Base-by-base conservation (phyloP, 2,329 filamentous ascomycete species). In the Tolypocladium ophioglossoides region DNA sequence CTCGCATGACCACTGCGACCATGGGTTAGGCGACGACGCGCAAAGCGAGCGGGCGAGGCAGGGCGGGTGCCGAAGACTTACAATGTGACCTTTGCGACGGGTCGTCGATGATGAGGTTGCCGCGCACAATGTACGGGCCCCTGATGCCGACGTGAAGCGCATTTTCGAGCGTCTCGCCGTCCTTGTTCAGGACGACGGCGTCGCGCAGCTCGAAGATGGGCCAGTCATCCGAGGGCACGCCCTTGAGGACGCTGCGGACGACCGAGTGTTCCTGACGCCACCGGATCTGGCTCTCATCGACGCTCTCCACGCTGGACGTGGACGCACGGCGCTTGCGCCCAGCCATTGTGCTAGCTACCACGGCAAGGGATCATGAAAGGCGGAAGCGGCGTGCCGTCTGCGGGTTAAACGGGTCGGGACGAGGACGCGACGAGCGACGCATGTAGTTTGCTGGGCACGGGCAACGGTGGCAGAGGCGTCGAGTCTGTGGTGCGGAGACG, bases 121-220 rank as follows among this genome's bases (percentile, higher is more conserved):
- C 87, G 16, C 78, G 77, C 14, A 89, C 73, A 8, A 77, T 76
- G 54, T 86, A 78, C 0, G 85, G 85, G 0, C 82, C 80, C 46
- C 80, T 73, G 0, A 78, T 67, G 59, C 80, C 78, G 3, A 85
- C 81, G 49, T 80, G 68, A 4, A 90, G 74, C 6, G 86, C 76
- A 62, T 80, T 87, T 32, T 78, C 79, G 4, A 80, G 65, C n/a
- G 75, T 76, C 32, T 68, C 67, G 34, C 79, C 78, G 59, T 83
- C 74, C 49, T 70, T 74, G 50, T 72, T 70, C 57, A 80, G 77
- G n/a, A 89, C 75, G 20, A 79, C 74, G 39, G 79, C 84, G 63
- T 87, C 77, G 51, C 65, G 73, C 44, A 90, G 72, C 7, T 80
- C 72, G 63, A 86, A 87, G 50, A 77, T 77, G 4, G 83, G 80